Evolutionary conservation across 495 filamentous ascomycete genomes (phyloP), one percentile per base, ranked within the genome.

Genomic region (Pyronema omphalodes): DNA sequence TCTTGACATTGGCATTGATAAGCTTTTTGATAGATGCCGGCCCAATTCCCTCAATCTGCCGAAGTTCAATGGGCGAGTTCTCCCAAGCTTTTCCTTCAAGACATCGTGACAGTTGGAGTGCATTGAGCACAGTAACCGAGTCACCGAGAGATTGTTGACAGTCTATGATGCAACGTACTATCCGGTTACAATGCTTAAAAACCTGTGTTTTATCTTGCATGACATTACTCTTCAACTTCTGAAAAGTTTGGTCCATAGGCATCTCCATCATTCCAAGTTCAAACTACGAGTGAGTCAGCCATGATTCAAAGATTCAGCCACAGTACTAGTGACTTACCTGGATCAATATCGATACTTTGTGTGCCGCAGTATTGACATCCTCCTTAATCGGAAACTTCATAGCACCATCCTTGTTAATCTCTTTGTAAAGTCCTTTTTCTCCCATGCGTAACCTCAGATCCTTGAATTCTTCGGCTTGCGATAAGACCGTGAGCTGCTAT

Each of bases 331-430:
- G 6, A 37, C 47, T 53, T 55, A 74, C 73, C 67, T 98, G 93
- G 8, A 94, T 72, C 37, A 96, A 74, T 11, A 98, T 70, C 18
- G 81, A 91, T n/a, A 86, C 73, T 59, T 98, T 98, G 66, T 96
- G 91, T 29, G 77, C 74, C 8, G 78, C 72, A 9, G 78, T 71
- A 0, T 74, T 74, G 45, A 94, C 65, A 39, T 81, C 76, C n/a
- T 86, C 84, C 54, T 84, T 86, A 57, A 96, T 76, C 0, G 84
- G 84, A 62, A 80, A 91, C 44, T 81, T 76, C 37, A 94, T 80
- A 36, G 76, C 77, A 0, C 71, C 71, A 12, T 75, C 75, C 50
- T 81, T 81, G 61, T 96, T 96, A 41, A 96, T 68, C 41, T 87
- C 83, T 54, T 86, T 82, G 61, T 91, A 93, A 0, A 86, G 58